A percentile compares a stretch with the other conserved stretches of the same genome.
Conservation (phyloP, 176 grass and related monocot species). For the Areca catechu region DNA sequence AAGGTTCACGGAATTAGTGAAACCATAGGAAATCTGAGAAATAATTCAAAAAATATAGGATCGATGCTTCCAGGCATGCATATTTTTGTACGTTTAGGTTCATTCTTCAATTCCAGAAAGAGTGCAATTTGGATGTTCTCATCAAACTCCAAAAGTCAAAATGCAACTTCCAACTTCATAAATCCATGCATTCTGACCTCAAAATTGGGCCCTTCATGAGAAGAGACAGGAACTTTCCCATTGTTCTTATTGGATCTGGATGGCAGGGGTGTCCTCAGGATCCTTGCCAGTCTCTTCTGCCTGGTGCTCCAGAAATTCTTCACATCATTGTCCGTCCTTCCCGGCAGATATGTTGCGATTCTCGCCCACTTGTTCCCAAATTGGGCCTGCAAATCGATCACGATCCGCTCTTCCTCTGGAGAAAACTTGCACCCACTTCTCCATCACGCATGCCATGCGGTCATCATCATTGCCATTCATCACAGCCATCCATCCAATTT, state of each 20-base stretch:
- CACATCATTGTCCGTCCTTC: constrained; percentile 77
- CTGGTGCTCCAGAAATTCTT: constrained; percentile 94
- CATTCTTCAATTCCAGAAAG: no score
- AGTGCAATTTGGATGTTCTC: no score
- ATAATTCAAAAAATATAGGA: no score
- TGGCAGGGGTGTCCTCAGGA: constrained; percentile 26
- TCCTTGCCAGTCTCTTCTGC: constrained; percentile 64
- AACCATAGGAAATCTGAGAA: no score
- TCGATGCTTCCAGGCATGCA: no score
- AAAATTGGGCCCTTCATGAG: neutral
- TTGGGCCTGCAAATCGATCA: constrained; percentile 56
- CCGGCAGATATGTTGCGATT: constrained; percentile 58
- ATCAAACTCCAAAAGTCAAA: neutral
- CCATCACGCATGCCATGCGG: no score
- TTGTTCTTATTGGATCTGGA: constrained; percentile 16
- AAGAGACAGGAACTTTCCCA: constrained; percentile 7
- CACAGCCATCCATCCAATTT: no score
- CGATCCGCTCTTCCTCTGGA: constrained; percentile 46
- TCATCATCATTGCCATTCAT: no score
- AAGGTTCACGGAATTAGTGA: no score
- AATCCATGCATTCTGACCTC: constrained; percentile 11
- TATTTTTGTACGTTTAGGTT: no score
- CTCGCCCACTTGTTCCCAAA: constrained; percentile 94
- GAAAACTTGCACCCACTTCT: constrained; percentile 56
- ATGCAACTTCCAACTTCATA: neutral